Evolutionary conservation across 2,329 filamentous ascomycete genomes (phyloP).

Genomic region (Beauveria sp.): DNA sequence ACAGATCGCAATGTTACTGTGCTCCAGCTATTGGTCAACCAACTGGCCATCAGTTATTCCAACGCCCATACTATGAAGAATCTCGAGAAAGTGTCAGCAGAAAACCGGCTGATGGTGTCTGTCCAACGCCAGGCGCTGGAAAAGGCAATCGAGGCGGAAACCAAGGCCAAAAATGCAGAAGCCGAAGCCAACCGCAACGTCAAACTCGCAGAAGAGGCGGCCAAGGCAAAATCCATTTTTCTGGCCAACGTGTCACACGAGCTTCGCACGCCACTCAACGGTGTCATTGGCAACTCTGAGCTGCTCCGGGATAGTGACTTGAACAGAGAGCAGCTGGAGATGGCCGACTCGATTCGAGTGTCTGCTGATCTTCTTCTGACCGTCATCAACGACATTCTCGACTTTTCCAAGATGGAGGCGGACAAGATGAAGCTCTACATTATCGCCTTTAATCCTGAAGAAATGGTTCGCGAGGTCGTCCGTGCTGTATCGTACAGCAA

Average conservation of each 20-base stretch:
- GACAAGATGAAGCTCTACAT: conserved; percentile 78
- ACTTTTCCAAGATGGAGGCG: conserved; percentile 90
- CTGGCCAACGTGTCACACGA: conserved; percentile 75
- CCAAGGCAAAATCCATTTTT: conserved; percentile 73
- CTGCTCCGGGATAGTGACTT: conserved; percentile 68
- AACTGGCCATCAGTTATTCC: conserved; percentile 66
- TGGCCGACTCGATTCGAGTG: conserved; percentile 78
- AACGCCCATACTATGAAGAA: conserved; percentile 62
- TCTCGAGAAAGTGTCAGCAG: conserved; percentile 68
- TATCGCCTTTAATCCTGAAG: conserved; percentile 59
- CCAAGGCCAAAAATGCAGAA: conserved; percentile 69
- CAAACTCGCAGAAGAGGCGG: conserved; percentile 74
- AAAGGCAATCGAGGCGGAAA: conserved; percentile 65
- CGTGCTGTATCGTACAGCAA: conserved; percentile 60
- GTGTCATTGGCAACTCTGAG: conserved; percentile 84
- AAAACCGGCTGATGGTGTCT: conserved; percentile 70
- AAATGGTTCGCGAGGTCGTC: conserved; percentile 60
- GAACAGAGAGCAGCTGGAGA: conserved; percentile 71
- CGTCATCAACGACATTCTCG: conserved; percentile 92
- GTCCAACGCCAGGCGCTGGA: conserved; percentile 70
- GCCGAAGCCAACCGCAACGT: conserved; percentile 71
- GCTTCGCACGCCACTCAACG: conserved; percentile 74
- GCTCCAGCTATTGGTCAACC: conserved; percentile 65
- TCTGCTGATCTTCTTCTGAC: conserved; percentile 82
- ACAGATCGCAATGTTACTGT: conserved; percentile 65